Evolutionary conservation across 192 early-diverging fungal genomes (phyloP), one percentile per base, ranked within the genome.

Genomic region (Funneliformis mosseae): DNA sequence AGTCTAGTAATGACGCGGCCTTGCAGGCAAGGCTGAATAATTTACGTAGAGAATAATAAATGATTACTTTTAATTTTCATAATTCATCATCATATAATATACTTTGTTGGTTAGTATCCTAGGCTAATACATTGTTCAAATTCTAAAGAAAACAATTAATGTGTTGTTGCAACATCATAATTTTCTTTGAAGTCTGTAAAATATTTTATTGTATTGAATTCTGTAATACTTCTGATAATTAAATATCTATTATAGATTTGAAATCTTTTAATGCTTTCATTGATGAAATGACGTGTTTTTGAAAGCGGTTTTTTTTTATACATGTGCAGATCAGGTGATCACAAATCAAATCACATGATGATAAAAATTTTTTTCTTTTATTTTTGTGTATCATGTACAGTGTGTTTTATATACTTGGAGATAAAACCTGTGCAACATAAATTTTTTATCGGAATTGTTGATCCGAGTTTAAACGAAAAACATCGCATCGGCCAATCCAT

Each of bases 21-120:
- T 85, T 98, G 73, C 97, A 96, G 83, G 95, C 94, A 8, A 90
- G 97, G 76, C 83, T 98, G 76, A 93, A 96, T 80, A 96, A 94
- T 59, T 88, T 98, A 81, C 92, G 97, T 77, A 86, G 92, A 67
- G 96, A 96, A 83, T 97, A 91, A 84, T 42, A n/a, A 71, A 18
- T 55, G 43, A 45, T 45, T 45, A 45, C 12, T 14, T 28, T n/a
- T 82, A 42, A 74, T 27, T 74, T 74, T 21, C 45, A 43, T 74
- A 33, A 55, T 55, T 55, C 50, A 55, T 55, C 50, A 55, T 55
- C 21, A 55, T 55, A 55, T 55, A 55, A 55, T 55, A 55, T 55
- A 55, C 4, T 55, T 16, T 55, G 16, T 55, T 55, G 10, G 50
- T 18, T 21, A 55, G 14, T 0, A 55, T 16, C 5, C 4, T 21